These are phyloP conservation scores for Alternaria sp. DNA, from an alignment of 2,329 filamentous ascomycete species.

Conservation along the genomic window DNA sequence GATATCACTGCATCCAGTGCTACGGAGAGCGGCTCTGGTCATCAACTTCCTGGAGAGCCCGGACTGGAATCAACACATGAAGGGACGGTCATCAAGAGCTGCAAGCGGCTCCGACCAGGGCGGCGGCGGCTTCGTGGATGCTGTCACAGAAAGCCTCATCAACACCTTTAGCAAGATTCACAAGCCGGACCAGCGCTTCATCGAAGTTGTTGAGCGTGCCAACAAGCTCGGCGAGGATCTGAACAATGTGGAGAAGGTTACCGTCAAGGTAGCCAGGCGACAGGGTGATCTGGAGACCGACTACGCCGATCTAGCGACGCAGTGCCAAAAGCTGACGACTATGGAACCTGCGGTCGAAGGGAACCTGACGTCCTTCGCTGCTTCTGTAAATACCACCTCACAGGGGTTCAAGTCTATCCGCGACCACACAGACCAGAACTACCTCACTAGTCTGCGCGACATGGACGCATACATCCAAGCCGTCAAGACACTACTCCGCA, in stretches of 20 bases:
- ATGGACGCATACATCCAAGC: conserved; percentile 95
- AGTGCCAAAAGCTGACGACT: conserved; percentile 91
- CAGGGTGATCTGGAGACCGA: conserved; percentile 88
- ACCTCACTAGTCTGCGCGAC: conserved; percentile 88
- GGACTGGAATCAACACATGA: conserved; percentile 98
- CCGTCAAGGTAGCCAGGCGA: conserved; percentile 84
- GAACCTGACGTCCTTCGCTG: conserved; percentile 83
- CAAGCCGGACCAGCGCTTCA: conserved; percentile 91
- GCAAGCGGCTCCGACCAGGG: conserved; percentile 52
- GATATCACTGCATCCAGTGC: conserved; percentile 83
- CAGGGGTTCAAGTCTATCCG: conserved; percentile 79
- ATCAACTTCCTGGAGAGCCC: conserved; percentile 89
- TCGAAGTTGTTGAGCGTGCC: conserved; percentile 89
- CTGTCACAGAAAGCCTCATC: conserved; percentile 93
- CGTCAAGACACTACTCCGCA: conserved; percentile 86
- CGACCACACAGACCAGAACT: conserved; percentile 93
- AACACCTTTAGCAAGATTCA: conserved; percentile 97
- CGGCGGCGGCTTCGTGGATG: conserved; percentile 83
- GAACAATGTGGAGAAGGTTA: conserved; percentile 92
- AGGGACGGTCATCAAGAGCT: conserved; percentile 71
- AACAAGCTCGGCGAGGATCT: conserved; percentile 93
- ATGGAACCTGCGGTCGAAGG: conserved; percentile 87
- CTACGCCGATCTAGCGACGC: conserved; percentile 85
- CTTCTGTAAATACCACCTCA: conserved; percentile 82
- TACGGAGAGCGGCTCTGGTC: conserved; percentile 81